phyloP scores from a whole-genome alignment of 2,329 filamentous ascomycete species.

The Aspergillus ruber region DNA sequence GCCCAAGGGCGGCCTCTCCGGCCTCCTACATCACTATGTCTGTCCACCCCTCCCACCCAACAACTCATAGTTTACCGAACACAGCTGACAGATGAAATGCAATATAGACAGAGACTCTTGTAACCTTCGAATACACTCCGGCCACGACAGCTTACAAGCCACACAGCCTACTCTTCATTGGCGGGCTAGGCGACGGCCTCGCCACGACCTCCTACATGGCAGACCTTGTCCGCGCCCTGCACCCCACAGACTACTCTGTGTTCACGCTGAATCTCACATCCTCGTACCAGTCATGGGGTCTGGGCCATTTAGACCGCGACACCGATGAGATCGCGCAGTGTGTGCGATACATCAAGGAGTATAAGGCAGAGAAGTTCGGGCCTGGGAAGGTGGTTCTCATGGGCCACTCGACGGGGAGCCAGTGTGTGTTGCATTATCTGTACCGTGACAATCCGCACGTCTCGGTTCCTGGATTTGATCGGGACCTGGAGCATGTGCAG shows the following conservation, averaged over 20 bases:
- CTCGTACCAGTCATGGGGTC: slow-evolving; percentile 51
- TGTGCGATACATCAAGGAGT: slow-evolving; percentile 45
- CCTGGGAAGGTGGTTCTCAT: slow-evolving; percentile 54
- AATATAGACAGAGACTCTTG: slow-evolving; percentile 27
- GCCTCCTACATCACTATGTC: slow-evolving; percentile 31
- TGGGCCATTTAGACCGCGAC: slow-evolving; percentile 47
- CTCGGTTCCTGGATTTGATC: slow-evolving; percentile 22
- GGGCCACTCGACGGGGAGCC: slow-evolving; percentile 64
- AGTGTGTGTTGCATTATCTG: slow-evolving; percentile 62
- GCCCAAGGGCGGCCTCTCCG: too few species aligned
- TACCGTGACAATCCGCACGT: slow-evolving; percentile 37
- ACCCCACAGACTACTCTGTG: slow-evolving; percentile 47
- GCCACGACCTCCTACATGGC: slow-evolving; percentile 50
- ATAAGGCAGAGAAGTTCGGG: slow-evolving; percentile 23
- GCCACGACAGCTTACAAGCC: slow-evolving; percentile 24
- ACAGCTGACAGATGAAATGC: slow-evolving; percentile 12
- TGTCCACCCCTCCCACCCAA: slow-evolving; percentile 7
- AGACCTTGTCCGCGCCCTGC: slow-evolving; percentile 43
- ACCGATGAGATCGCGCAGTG: slow-evolving; percentile 48
- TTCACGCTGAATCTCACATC: slow-evolving; percentile 48
- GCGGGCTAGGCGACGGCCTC: slow-evolving; percentile 53
- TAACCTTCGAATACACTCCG: slow-evolving; percentile 36
- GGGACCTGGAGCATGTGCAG: slow-evolving; percentile 25
- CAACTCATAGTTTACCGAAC: not conserved
- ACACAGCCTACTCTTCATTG: slow-evolving; percentile 52